Conservation (phyloP, 768 basidiomycete genomes). For the Suillus discolor region DNA sequence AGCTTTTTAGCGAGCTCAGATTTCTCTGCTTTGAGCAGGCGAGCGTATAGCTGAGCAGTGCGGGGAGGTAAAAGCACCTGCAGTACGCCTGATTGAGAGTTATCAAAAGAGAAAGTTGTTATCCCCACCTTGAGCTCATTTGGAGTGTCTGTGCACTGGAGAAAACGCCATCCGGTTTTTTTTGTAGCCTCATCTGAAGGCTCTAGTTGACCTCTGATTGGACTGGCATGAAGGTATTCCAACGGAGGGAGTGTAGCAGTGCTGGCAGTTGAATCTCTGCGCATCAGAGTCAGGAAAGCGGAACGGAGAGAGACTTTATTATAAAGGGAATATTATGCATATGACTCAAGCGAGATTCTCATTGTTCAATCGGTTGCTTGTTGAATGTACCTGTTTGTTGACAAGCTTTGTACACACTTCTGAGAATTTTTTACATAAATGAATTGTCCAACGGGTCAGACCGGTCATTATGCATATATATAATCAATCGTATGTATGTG, state of each 20-base stretch:
- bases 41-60: conserved; percentile 65
- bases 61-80: conserved; percentile 71
- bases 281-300: conserved; percentile 23
- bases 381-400: conserved; percentile 22
- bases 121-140: conserved; percentile 67
- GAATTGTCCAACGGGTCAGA: neutral
- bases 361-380: conserved; percentile 12
- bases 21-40: conserved; percentile 63
- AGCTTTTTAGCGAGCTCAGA: conserved; percentile 61
- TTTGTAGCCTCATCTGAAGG: conserved; percentile 53
- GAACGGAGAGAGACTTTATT: conserved; percentile 7
- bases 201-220: conserved; percentile 76
- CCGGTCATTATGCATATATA: neutral
- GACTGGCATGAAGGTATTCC: conserved; percentile 62
- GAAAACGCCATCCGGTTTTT: conserved; percentile 66
- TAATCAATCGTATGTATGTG: neutral
- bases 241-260: conserved; percentile 35
- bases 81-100: conserved; percentile 11
- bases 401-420: conserved; percentile 28
- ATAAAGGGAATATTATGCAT: conserved; percentile 19
- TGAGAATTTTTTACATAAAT: neutral
- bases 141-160: conserved; percentile 76
- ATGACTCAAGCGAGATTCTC: conserved; percentile 21
- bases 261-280: conserved; percentile 24
- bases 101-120: neutral